A percentile compares a stretch with the other conserved stretches of the same genome.
Conservation (phyloP, 1,284 basidiomycete species). For the Ustilago loliicola region DNA sequence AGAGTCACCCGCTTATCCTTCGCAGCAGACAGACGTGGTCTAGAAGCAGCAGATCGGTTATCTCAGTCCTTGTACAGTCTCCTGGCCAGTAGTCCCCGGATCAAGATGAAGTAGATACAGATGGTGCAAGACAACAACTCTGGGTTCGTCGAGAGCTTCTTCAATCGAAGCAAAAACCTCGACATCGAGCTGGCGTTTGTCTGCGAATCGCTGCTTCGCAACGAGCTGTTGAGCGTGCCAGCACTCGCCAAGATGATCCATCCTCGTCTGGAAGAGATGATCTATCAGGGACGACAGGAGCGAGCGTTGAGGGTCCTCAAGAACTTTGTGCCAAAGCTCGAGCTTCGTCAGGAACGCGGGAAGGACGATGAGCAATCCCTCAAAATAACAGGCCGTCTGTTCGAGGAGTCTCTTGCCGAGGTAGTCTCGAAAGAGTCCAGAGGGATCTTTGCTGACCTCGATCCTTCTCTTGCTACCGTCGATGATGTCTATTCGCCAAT, state of each 20-base stretch:
- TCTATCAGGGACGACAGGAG: slow-evolving; percentile 6
- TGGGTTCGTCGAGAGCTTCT: slow-evolving; percentile 17
- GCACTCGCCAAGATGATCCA: slow-evolving; percentile 13
- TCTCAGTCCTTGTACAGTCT: not conserved
- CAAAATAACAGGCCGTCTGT: slow-evolving; percentile 5
- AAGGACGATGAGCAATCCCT: slow-evolving; percentile 19
- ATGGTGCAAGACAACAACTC: slow-evolving; percentile 10
- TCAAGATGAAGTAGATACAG: slow-evolving; percentile 7
- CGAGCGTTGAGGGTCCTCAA: slow-evolving; percentile 23
- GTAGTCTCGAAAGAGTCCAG: not conserved
- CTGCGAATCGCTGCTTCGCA: slow-evolving; percentile 34
- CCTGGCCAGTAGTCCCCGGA: not conserved
- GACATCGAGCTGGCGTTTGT: slow-evolving; percentile 33
- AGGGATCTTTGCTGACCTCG: slow-evolving; percentile 13
- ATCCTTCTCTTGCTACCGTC: slow-evolving; percentile 3
- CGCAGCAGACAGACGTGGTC: not conserved
- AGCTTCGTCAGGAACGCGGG: slow-evolving; percentile 26
- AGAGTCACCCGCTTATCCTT: slow-evolving; percentile 16
- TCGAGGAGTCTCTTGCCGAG: slow-evolving; percentile 25
- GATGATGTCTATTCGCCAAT: slow-evolving; percentile 22
- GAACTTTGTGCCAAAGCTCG: slow-evolving; percentile 26
- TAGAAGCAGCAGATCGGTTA: not conserved
- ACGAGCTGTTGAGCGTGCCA: slow-evolving; percentile 28
- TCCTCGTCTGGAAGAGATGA: slow-evolving; percentile 6
- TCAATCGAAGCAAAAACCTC: slow-evolving; percentile 19